These are phyloP conservation scores for Spizellomyces punctatus DNA, from an alignment of 192 early-diverging fungal genomes.

Conservation along the genomic window DNA sequence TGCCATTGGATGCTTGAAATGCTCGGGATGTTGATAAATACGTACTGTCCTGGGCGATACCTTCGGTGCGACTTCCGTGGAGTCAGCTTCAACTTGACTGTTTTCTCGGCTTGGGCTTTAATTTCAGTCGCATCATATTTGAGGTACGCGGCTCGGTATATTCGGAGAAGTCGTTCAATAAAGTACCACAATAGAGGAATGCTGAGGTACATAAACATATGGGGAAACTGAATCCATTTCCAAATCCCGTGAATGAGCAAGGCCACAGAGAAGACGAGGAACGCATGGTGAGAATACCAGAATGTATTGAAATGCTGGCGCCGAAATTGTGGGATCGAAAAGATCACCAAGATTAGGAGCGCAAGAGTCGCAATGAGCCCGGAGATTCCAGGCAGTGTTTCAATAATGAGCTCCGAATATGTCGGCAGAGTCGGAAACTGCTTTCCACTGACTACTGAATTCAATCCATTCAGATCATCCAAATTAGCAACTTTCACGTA, in stretches of 20 bases:
- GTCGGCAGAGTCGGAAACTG: not conserved
- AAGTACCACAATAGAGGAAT: slow-evolving; percentile 56
- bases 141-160: slow-evolving; percentile 53
- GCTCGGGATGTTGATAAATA: slow-evolving; percentile 72
- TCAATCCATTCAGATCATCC: not conserved
- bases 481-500: not conserved
- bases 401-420: not conserved
- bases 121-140: slow-evolving; percentile 42
- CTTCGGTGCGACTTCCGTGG: slow-evolving; percentile 67
- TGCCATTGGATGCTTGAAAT: slow-evolving; percentile 71
- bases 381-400: not conserved
- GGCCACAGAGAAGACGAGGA: slow-evolving; percentile 60
- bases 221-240: slow-evolving; percentile 29
- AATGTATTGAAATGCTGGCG: slow-evolving; percentile 64
- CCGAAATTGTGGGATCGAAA: not conserved
- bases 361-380: not conserved
- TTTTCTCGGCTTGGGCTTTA: not conserved
- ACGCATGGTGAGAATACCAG: slow-evolving; percentile 75
- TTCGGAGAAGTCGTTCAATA: slow-evolving; percentile 64
- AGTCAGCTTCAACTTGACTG: slow-evolving; percentile 62
- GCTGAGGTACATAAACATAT: not conserved
- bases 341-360: not conserved
- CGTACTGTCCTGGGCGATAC: slow-evolving; percentile 77
- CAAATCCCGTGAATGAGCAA: slow-evolving; percentile 59
- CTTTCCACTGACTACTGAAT: not conserved